Conservation (phyloP, 2,329 filamentous ascomycete genomes). For the Alternaria atra region DNA sequence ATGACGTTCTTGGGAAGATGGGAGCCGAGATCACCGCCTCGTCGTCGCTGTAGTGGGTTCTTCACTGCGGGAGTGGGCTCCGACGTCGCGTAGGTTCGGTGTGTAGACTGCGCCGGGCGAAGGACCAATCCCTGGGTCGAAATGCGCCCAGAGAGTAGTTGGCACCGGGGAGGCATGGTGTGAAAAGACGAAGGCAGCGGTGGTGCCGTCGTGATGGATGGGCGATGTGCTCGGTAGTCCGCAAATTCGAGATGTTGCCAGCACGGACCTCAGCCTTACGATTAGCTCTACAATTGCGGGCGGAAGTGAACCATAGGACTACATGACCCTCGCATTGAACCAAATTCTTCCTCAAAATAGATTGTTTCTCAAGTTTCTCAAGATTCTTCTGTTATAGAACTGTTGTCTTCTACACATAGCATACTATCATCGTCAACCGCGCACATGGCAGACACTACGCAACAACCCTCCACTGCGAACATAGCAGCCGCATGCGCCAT, state of each 20-base stretch:
- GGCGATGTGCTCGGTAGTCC: slow-evolving; percentile 34
- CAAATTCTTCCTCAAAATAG: too few relatives aligned
- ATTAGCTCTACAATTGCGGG: slow-evolving; percentile 9
- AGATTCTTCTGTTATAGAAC: background rate
- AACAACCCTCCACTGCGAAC: slow-evolving; percentile 63
- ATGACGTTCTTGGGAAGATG: slow-evolving; percentile 49
- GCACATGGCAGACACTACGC: slow-evolving; percentile 45
- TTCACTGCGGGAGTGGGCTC: slow-evolving; percentile 25
- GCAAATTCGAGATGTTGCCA: slow-evolving; percentile 23
- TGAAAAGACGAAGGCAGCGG: slow-evolving; percentile 13
- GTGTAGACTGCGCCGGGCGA: slow-evolving; percentile 24
- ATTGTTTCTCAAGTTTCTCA: background rate
- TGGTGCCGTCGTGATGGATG: slow-evolving; percentile 26
- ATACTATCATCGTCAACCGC: background rate
- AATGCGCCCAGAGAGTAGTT: slow-evolving; percentile 41
- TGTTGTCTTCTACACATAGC: background rate
- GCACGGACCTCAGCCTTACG: slow-evolving; percentile 11
- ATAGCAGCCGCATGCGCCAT: slow-evolving; percentile 78
- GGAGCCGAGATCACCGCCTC: slow-evolving; percentile 47
- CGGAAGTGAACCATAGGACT: background rate
- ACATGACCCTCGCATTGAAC: background rate
- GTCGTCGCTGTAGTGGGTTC: slow-evolving; percentile 39
- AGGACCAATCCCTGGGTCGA: slow-evolving; percentile 16
- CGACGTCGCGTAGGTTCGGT: slow-evolving; percentile 42
- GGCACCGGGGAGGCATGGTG: slow-evolving; percentile 42